Conservation (phyloP, 1,284 basidiomycete species). For the Cystobasidium sp. region DNA sequence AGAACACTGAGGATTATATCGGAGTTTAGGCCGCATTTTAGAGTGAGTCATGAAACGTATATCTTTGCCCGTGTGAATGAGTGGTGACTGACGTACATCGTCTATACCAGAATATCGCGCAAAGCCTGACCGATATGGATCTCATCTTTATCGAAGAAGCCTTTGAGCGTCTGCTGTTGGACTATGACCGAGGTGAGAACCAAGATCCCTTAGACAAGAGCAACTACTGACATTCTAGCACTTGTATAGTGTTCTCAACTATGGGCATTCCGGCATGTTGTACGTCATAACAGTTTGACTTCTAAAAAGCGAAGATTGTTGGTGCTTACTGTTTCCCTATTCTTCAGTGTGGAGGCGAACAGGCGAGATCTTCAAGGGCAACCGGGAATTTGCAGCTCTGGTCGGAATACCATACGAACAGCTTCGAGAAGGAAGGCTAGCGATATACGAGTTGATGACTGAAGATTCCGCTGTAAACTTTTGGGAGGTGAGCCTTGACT, state of each 20-base stretch:
- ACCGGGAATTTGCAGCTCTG: conserved; percentile 88
- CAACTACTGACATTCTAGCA: too few species aligned
- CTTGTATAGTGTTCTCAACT: conserved; percentile 58
- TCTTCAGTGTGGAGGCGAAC: conserved; percentile 80
- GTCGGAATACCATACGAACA: conserved; percentile 58
- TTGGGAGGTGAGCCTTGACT: conserved; percentile 72
- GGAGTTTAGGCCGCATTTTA: conserved; percentile 89
- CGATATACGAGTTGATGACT: conserved; percentile 79
- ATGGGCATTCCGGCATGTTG: conserved; percentile 94
- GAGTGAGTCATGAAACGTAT: conserved; percentile 61
- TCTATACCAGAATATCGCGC: conserved; percentile 72
- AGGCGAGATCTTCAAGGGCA: conserved; percentile 98
- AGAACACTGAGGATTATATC: conserved; percentile 86
- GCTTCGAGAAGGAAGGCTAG: conserved; percentile 75
- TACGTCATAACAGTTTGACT: neutral
- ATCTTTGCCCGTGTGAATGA: neutral
- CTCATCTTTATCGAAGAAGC: conserved; percentile 98
- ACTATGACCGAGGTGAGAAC: conserved; percentile 77
- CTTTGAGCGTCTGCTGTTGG: conserved; percentile 90
- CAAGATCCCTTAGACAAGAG: too few species aligned
- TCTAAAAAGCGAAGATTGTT: too few species aligned
- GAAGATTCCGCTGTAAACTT: conserved; percentile 92
- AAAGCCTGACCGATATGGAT: conserved; percentile 88
- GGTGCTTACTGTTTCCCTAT: neutral
- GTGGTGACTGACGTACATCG: neutral